Evolutionary conservation across 257 asterid genomes (phyloP).

Genomic region (Plantago elongata): DNA sequence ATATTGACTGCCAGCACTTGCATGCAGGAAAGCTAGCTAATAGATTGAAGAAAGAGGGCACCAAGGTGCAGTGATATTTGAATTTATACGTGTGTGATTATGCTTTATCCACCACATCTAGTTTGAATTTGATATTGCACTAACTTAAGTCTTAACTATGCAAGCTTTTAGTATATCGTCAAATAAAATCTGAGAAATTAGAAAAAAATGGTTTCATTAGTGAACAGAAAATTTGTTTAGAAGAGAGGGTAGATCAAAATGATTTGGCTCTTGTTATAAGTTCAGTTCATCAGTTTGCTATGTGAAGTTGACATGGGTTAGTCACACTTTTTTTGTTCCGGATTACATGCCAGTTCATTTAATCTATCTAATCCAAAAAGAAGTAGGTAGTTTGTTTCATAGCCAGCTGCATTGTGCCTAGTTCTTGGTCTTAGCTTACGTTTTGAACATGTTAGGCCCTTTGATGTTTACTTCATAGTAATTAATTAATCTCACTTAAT

Average conservation of each 20-base stretch:
- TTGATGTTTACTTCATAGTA: too few relatives aligned
- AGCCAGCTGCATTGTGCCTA: too few relatives aligned
- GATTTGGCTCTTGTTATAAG: background rate
- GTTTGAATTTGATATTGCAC: constrained; percentile 1
- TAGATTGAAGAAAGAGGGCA: constrained; percentile 87
- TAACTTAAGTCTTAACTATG: background rate
- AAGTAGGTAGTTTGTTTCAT: too few relatives aligned
- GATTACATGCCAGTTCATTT: too few relatives aligned
- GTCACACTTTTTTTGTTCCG: too few relatives aligned
- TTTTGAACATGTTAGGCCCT: too few relatives aligned
- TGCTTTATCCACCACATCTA: constrained; percentile 4
- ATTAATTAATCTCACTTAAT: too few relatives aligned
- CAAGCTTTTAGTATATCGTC: constrained; percentile 1
- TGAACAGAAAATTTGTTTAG: background rate
- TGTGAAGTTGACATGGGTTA: too few relatives aligned
- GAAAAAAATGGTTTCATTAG: constrained; percentile 2
- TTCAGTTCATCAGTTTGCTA: too few relatives aligned
- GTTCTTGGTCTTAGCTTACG: too few relatives aligned
- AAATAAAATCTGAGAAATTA: background rate
- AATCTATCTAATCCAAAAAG: too few relatives aligned
- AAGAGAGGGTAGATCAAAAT: background rate
- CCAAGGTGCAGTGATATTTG: constrained; percentile 53
- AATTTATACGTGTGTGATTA: background rate
- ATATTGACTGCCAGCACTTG: constrained; percentile 6
- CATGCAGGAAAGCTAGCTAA: constrained; percentile 84